These are phyloP conservation scores for Termitomyces sp. DNA, from an alignment of 768 basidiomycete species.

Conservation along the genomic window DNA sequence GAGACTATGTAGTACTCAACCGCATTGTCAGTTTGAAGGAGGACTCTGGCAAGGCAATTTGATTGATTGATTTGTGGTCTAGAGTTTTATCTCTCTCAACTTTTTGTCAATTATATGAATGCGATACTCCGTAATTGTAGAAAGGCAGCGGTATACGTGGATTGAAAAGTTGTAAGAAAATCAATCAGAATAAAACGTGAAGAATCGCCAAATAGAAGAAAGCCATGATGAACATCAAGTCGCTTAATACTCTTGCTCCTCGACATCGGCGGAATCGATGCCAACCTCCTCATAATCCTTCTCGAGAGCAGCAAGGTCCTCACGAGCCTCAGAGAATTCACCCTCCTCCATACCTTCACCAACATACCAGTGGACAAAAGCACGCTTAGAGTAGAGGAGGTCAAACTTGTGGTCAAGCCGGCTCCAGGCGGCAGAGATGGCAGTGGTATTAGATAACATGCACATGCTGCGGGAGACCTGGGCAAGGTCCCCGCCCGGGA, in stretches of 20 bases:
- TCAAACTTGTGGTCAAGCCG: slow-evolving; percentile 97
- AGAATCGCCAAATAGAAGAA: slow-evolving; percentile 12
- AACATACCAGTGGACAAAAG: slow-evolving; percentile 94
- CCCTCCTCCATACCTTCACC: slow-evolving; percentile 99
- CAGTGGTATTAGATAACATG: slow-evolving; percentile 94
- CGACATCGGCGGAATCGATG: slow-evolving; percentile 45
- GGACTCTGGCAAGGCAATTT: slow-evolving; percentile 71
- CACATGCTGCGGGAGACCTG: slow-evolving; percentile 92
- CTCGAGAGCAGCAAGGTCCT: slow-evolving; percentile 99
- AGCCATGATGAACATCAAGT: slow-evolving; percentile 6
- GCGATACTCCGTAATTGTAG: slow-evolving; percentile 14
- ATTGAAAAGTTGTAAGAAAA: slow-evolving; percentile 16
- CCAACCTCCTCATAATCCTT: slow-evolving; percentile 91
- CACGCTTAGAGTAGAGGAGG: slow-evolving; percentile 94
- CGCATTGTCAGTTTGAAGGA: slow-evolving; percentile 93
- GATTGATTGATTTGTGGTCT: background rate
- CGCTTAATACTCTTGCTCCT: slow-evolving; percentile 50
- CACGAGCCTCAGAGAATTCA: slow-evolving; percentile 98
- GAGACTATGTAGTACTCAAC: slow-evolving; percentile 83
- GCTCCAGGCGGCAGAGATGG: slow-evolving; percentile 93
- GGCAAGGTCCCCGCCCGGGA: slow-evolving; percentile 93
- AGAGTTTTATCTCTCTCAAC: background rate
- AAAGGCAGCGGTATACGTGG: slow-evolving; percentile 16
- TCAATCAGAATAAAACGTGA: slow-evolving; percentile 17
- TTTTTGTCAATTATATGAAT: slow-evolving; percentile 5